Base-by-base conservation (phyloP, 257 asterid species). In the Ilex aquifolium region DNA sequence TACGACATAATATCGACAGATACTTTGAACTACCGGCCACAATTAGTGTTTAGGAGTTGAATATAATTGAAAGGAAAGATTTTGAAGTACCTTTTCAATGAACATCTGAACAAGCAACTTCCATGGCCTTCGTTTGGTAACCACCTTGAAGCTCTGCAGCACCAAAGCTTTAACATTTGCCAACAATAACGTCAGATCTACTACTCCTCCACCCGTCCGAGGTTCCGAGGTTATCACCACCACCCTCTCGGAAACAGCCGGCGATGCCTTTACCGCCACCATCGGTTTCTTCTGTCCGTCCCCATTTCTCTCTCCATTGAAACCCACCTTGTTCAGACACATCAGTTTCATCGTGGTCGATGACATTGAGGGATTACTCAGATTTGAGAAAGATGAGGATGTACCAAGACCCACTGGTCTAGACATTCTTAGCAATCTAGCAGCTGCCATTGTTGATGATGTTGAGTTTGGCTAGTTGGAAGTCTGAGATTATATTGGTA, bases 1-100 rank as follows among this genome's bases (percentile, higher is more conserved):
- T 21, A 21, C 0, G 27, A 21, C 27, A 21, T 21, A 21, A 21
- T 21, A 21, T n/a, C n/a, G n/a, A n/a, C n/a, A n/a, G n/a, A 21
- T 0, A 21, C 27, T 21, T 21, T 21, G 27, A 21, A 21, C 27
- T 21, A 21, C 27, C 27, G 27, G 27, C 27, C 27, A 21, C 27
- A 21, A 21, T 21, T 21, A 21, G 27, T 21, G 27, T 21, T 21
- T 21, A 21, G 27, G 27, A 21, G 27, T 21, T 21, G 27, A 21
- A 21, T 21, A 21, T 21, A 21, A 21, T 0, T 36, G 14, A 31
- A 46, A 31, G 36, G 14, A 32, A 16, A 21, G 16, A 12, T 8
- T 46, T 10, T 10, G 11, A 2, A 2, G 13, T 65, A 91, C 96
- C 95, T 88, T 91, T 65, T 91, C 91, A 27, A 85, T 32, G 32